phyloP scores from a whole-genome alignment of 139 green algal species.

The Auxenochlorella pyrenoidosa region DNA sequence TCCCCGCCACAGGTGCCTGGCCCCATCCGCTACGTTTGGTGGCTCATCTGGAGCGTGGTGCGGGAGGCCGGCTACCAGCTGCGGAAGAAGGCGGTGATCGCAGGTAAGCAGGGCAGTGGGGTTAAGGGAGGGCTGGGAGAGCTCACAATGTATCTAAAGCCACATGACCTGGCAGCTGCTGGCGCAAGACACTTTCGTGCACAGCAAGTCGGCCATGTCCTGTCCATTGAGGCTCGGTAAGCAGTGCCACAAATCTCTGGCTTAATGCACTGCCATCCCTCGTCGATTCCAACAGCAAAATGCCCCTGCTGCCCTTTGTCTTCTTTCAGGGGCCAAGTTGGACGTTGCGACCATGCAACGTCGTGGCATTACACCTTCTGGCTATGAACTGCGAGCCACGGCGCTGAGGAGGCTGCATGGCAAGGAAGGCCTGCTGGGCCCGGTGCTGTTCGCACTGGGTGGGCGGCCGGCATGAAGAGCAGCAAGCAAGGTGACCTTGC shows the following conservation, averaged over 20 bases:
- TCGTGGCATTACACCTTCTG: background rate
- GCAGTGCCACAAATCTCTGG: too few relatives aligned
- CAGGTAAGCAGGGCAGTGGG: background rate
- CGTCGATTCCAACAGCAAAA: too few relatives aligned
- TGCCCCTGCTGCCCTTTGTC: background rate
- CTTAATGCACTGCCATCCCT: too few relatives aligned
- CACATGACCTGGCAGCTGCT: too few relatives aligned
- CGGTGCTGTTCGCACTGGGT: background rate
- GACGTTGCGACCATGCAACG: conserved; percentile 2
- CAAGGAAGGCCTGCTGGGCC: conserved; percentile 28
- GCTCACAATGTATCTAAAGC: too few relatives aligned
- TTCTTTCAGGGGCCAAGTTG: conserved; percentile 14
- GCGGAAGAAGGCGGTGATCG: conserved; percentile 19
- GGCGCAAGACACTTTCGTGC: too few relatives aligned
- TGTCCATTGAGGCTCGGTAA: too few relatives aligned
- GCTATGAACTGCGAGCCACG: background rate
- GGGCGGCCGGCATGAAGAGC: background rate
- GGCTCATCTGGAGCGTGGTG: background rate
- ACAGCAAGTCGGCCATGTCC: too few relatives aligned
- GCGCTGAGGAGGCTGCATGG: conserved; percentile 28
- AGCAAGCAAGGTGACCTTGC: too few relatives aligned
- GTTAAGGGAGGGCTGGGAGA: too few relatives aligned
- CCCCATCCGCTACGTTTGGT: conserved; percentile 40
- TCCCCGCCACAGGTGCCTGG: conserved; percentile 28
- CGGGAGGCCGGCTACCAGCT: background rate